Percentiles rank a stretch among this genome's conserved stretches.
These are phyloP conservation scores for Eutypa lata DNA, from an alignment of 2,329 filamentous ascomycete genomes.

Conservation along the genomic window DNA sequence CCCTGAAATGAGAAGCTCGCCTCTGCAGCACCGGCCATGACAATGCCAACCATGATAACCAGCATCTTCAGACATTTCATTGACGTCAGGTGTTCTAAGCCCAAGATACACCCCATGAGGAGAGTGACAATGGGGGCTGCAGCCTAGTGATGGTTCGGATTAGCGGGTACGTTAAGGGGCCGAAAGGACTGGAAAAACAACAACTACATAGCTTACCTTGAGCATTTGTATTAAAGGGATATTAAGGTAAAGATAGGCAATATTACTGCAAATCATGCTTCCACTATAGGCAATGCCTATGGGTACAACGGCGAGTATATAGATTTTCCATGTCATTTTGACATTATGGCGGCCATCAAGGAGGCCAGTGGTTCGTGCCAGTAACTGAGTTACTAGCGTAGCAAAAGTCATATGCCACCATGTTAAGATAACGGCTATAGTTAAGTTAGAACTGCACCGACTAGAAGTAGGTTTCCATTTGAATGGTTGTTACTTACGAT, in stretches of 20 bases:
- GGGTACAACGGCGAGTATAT: slow-evolving; percentile 61
- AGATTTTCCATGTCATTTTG: slow-evolving; percentile 58
- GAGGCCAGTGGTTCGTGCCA: slow-evolving; percentile 60
- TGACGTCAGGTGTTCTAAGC: slow-evolving; percentile 45
- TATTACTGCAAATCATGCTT: slow-evolving; percentile 64
- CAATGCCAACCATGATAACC: slow-evolving; percentile 51
- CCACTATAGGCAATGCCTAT: slow-evolving; percentile 65
- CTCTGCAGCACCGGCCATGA: slow-evolving; percentile 57
- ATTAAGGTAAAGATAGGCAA: slow-evolving; percentile 65
- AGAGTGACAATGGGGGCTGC: slow-evolving; percentile 66
- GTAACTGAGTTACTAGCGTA: slow-evolving; percentile 62
- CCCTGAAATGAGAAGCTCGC: slow-evolving; percentile 65
- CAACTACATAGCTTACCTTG: slow-evolving; percentile 37
- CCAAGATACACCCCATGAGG: slow-evolving; percentile 60
- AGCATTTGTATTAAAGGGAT: slow-evolving; percentile 71
- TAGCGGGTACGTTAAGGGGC: background rate
- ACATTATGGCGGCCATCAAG: slow-evolving; percentile 62
- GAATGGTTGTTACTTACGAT: slow-evolving; percentile 12
- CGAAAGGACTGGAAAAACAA: slow-evolving; percentile 17
- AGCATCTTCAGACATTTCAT: slow-evolving; percentile 45
- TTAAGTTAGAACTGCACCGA: slow-evolving; percentile 21
- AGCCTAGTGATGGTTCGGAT: slow-evolving; percentile 38
- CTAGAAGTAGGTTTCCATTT: background rate
- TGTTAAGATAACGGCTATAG: slow-evolving; percentile 54
- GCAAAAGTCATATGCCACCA: slow-evolving; percentile 69